Conservation (phyloP, 2,329 filamentous ascomycete species). For the Ascochyta lentis region DNA sequence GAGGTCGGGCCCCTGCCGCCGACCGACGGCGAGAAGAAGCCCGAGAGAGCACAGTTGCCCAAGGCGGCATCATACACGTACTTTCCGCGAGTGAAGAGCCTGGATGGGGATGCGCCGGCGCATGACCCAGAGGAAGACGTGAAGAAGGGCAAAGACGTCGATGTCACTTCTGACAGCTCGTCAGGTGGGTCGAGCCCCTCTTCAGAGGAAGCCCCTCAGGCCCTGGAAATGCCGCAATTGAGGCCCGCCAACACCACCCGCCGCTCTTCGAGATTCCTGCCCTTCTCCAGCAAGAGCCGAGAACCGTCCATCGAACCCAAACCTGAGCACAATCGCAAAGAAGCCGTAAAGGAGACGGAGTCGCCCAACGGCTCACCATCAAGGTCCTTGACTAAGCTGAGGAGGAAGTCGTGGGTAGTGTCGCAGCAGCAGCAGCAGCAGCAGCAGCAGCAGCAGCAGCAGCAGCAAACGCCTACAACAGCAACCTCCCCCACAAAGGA, state of each 20-base stretch:
- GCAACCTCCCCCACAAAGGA: constrained; percentile 25
- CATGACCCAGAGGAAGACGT: constrained; percentile 40
- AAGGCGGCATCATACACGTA: constrained; percentile 52
- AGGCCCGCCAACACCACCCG: constrained; percentile 41
- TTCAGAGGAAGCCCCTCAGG: constrained; percentile 43
- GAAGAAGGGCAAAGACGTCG: constrained; percentile 34
- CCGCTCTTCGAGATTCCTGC: constrained; percentile 45
- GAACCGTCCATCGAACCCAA: constrained; percentile 42
- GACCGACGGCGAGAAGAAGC: constrained; percentile 21
- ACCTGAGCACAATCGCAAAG: constrained; percentile 35
- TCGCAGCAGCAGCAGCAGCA: constrained; percentile 24
- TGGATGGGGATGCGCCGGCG: constrained; percentile 40
- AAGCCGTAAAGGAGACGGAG: constrained; percentile 34
- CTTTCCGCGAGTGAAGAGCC: constrained; percentile 48
- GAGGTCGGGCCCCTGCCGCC: constrained; percentile 37
- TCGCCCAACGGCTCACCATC: constrained; percentile 36
- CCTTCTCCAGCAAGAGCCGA: constrained; percentile 45
- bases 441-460: constrained; percentile 15
- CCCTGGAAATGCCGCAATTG: constrained; percentile 40
- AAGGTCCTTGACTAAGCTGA: constrained; percentile 42
- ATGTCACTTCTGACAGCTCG: constrained; percentile 47
- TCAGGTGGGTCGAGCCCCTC: constrained; percentile 56
- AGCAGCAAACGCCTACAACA: constrained; percentile 20
- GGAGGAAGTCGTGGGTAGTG: constrained; percentile 47
- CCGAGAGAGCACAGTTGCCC: constrained; percentile 40